Percentiles rank a stretch among this genome's conserved stretches.
phyloP scores from a whole-genome alignment of 2,329 filamentous ascomycete species.

The Microdochium trichocladiopsis region DNA sequence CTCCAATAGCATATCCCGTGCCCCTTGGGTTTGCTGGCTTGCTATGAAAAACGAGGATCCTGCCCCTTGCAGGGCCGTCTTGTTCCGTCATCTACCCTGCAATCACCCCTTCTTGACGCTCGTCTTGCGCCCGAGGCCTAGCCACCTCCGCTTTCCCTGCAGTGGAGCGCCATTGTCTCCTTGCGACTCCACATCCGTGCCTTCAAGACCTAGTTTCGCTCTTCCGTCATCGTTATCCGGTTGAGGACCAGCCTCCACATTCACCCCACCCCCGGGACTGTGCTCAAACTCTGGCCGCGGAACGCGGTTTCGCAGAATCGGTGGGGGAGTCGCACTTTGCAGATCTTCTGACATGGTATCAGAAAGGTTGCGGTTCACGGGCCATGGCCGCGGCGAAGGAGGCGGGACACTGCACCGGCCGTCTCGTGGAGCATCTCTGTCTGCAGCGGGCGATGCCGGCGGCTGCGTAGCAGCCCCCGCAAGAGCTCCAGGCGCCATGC shows the following conservation, averaged over 20 bases:
- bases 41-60: background rate
- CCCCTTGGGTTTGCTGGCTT: too few relatives aligned
- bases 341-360: slow-evolving; percentile 35
- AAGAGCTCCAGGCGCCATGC: background rate
- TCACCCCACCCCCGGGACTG: background rate
- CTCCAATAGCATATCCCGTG: too few relatives aligned
- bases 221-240: background rate
- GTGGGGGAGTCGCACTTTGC: slow-evolving; percentile 46
- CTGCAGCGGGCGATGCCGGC: slow-evolving; percentile 4
- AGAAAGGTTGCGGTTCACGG: slow-evolving; percentile 23
- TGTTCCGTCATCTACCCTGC: too few relatives aligned
- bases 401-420: slow-evolving; percentile 21
- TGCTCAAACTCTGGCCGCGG: slow-evolving; percentile 1
- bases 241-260: background rate
- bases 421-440: slow-evolving; percentile 2
- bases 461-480: slow-evolving; percentile 10
- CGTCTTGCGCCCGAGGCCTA: too few relatives aligned
- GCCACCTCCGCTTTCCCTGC: background rate
- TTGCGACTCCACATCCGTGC: background rate
- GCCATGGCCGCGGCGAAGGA: slow-evolving; percentile 18
- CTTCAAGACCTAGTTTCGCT: background rate
- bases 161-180: background rate
- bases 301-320: slow-evolving; percentile 40
- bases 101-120: background rate
- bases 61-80: too few relatives aligned